A percentile compares a stretch with the other conserved stretches of the same genome.
phyloP scores from a whole-genome alignment of 1,284 basidiomycete genomes.

The Heliocybe sulcata region DNA sequence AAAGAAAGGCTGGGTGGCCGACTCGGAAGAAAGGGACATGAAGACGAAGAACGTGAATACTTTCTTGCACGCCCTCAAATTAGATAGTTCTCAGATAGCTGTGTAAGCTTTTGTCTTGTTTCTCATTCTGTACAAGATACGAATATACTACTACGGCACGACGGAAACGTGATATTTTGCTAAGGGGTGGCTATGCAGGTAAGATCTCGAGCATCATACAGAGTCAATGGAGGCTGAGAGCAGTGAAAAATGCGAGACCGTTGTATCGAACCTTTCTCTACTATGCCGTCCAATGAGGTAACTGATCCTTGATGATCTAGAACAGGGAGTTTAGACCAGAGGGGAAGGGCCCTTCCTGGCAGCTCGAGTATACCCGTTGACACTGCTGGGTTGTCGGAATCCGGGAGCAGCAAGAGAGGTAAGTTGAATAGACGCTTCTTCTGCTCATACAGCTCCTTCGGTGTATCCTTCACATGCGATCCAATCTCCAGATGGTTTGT shows the following conservation, averaged over 20 bases:
- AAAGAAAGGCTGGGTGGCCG: constrained; percentile 63
- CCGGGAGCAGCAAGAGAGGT: constrained; percentile 52
- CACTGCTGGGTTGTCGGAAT: constrained; percentile 9
- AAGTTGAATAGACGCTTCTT: constrained; percentile 61
- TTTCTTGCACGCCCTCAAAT: constrained; percentile 77
- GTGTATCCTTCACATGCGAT: constrained; percentile 61
- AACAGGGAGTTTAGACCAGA: constrained; percentile 47
- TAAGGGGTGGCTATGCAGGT: constrained; percentile 16
- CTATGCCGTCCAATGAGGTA: constrained; percentile 35
- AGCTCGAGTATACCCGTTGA: constrained; percentile 46
- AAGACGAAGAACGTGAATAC: constrained; percentile 81
- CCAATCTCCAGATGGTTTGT: constrained; percentile 83
- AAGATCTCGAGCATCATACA: constrained; percentile 27
- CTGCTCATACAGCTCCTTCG: constrained; percentile 38
- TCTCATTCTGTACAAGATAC: constrained; percentile 7
- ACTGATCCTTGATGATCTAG: constrained; percentile 63
- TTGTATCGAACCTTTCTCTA: constrained; percentile 27
- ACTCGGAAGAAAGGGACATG: constrained; percentile 61
- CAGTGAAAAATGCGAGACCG: constrained; percentile 18
- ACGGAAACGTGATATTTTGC: neutral
- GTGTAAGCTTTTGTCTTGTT: constrained; percentile 27
- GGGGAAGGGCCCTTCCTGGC: constrained; percentile 46
- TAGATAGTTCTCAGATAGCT: constrained; percentile 79
- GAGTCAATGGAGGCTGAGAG: constrained; percentile 7
- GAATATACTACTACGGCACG: neutral